Percentiles rank a stretch among this genome's conserved stretches.
These are phyloP conservation scores for Deinandra increscens DNA, from an alignment of 129 eudicot genomes.

Conservation along the genomic window DNA sequence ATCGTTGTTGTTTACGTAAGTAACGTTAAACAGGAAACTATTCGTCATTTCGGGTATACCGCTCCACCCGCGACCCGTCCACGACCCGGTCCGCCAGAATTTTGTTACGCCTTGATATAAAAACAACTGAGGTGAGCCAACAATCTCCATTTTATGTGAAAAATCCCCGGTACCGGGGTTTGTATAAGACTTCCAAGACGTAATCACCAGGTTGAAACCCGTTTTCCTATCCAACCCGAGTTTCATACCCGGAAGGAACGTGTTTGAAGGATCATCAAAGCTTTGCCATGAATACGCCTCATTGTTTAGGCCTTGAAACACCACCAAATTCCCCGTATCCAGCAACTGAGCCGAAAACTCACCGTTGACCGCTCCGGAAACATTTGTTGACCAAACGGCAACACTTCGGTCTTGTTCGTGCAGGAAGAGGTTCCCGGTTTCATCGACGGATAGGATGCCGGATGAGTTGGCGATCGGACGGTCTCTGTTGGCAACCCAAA, in stretches of 20 bases:
- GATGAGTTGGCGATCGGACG: slow-evolving; percentile 26
- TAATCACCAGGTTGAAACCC: slow-evolving; percentile 34
- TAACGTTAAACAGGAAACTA: slow-evolving; percentile 13
- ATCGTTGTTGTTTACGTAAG: slow-evolving; percentile 25
- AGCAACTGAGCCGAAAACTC: slow-evolving; percentile 30
- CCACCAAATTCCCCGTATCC: slow-evolving; percentile 47
- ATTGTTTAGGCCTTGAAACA: slow-evolving; percentile 26
- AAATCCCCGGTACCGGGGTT: slow-evolving; percentile 48
- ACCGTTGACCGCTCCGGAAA: not conserved
- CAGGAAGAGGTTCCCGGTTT: slow-evolving; percentile 35
- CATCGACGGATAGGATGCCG: slow-evolving; percentile 29
- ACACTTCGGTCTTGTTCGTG: slow-evolving; percentile 3
- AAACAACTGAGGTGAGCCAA: slow-evolving; percentile 44
- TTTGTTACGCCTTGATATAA: slow-evolving; percentile 23
- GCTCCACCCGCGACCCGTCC: slow-evolving; percentile 43
- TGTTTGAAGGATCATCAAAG: slow-evolving; percentile 46
- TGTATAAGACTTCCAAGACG: slow-evolving; percentile 39
- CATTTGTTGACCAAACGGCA: slow-evolving; percentile 42
- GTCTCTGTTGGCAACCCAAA: slow-evolving; percentile 45
- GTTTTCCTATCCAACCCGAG: slow-evolving; percentile 41
- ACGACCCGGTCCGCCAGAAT: slow-evolving; percentile 43
- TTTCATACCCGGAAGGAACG: slow-evolving; percentile 44
- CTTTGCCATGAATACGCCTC: slow-evolving; percentile 42
- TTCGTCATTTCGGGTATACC: slow-evolving; percentile 32
- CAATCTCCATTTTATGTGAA: slow-evolving; percentile 30